Conservation (phyloP, 2,329 filamentous ascomycete species). For the Ilyonectria sp. region DNA sequence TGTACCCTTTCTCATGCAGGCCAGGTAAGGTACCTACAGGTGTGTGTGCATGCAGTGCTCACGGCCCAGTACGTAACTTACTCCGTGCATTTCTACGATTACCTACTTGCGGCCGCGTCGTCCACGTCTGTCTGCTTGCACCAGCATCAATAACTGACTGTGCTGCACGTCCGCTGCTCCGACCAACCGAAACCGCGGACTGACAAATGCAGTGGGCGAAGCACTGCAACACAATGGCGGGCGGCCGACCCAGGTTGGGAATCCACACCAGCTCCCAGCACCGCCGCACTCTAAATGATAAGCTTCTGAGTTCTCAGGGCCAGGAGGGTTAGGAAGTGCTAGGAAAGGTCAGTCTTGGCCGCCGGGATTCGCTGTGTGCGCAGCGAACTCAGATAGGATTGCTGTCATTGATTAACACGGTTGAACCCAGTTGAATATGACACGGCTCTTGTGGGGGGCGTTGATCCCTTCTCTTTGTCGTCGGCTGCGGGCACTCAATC, state of each 20-base stretch:
- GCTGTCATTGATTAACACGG: not conserved
- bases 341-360: slow-evolving; percentile 6
- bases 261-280: slow-evolving; percentile 11
- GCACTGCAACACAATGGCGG: slow-evolving; percentile 7
- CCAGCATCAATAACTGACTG: too few species aligned
- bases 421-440: not conserved
- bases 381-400: not conserved
- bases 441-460: not conserved
- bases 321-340: too few species aligned
- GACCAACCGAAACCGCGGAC: not conserved
- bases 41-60: not conserved
- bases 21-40: too few species aligned
- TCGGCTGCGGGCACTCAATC: slow-evolving; percentile 24
- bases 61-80: too few species aligned
- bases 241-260: slow-evolving; percentile 39
- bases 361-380: not conserved
- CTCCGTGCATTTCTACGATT: too few species aligned
- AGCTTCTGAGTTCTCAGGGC: slow-evolving; percentile 11
- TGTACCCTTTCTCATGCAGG: too few species aligned
- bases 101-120: too few species aligned
- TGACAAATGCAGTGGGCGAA: slow-evolving; percentile 3
- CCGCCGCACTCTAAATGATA: slow-evolving; percentile 27
- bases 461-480: slow-evolving; percentile 11
- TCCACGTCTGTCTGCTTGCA: too few species aligned
- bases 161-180: too few species aligned